These are phyloP conservation scores for Kockovaella imperatae DNA, from an alignment of 768 basidiomycete species.

Conservation along the genomic window DNA sequence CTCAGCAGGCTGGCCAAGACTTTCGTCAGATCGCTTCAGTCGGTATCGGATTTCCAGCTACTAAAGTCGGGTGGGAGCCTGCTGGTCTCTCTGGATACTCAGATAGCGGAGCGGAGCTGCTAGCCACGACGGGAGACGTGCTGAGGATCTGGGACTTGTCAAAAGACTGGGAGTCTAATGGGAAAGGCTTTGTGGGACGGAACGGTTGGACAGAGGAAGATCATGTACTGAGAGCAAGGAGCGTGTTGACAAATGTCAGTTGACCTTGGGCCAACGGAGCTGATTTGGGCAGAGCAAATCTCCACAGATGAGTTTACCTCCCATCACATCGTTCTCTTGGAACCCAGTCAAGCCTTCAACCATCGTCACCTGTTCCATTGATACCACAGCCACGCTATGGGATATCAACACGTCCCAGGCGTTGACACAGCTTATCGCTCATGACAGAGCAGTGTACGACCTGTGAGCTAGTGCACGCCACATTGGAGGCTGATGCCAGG, in stretches of 20 bases:
- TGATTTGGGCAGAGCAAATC: slow-evolving; percentile 65
- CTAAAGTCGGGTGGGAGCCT: slow-evolving; percentile 89
- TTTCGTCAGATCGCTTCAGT: slow-evolving; percentile 78
- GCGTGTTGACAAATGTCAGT: slow-evolving; percentile 42
- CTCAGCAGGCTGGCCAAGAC: slow-evolving; percentile 61
- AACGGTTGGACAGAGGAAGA: slow-evolving; percentile 22
- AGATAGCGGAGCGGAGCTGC: slow-evolving; percentile 55
- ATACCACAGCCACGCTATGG: slow-evolving; percentile 98
- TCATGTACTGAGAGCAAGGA: slow-evolving; percentile 24
- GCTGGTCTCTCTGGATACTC: slow-evolving; percentile 43
- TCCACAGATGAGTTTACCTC: slow-evolving; percentile 74
- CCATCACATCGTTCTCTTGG: slow-evolving; percentile 96
- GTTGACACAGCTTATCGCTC: slow-evolving; percentile 93
- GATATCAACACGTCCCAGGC: slow-evolving; percentile 90
- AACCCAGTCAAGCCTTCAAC: slow-evolving; percentile 83
- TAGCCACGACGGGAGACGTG: slow-evolving; percentile 91
- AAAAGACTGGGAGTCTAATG: slow-evolving; percentile 53
- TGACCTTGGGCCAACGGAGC: not conserved
- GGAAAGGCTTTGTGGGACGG: slow-evolving; percentile 25
- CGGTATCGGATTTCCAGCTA: slow-evolving; percentile 85
- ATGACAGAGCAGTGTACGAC: slow-evolving; percentile 58
- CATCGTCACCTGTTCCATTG: slow-evolving; percentile 94
- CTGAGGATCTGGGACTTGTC: slow-evolving; percentile 84
- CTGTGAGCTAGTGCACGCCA: slow-evolving; percentile 12
- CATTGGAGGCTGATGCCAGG: slow-evolving; percentile 53